A percentile compares a stretch with the other conserved stretches of the same genome.
These are phyloP conservation scores for Linanthus parryae DNA, from an alignment of 148 eudicot genomes.

Conservation along the genomic window DNA sequence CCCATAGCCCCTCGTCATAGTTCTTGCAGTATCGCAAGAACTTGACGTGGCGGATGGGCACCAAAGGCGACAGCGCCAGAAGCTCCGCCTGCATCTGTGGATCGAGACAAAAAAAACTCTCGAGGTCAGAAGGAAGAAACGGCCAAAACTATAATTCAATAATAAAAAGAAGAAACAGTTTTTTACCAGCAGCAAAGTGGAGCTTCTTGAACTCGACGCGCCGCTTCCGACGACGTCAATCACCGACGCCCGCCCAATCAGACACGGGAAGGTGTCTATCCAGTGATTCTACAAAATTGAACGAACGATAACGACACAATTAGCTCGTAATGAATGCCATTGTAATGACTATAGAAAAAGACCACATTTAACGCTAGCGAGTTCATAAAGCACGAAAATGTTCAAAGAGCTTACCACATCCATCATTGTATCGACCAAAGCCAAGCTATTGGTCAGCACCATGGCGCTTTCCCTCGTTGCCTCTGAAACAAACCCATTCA, in stretches of 20 bases:
- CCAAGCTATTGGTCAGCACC: conserved; percentile 35
- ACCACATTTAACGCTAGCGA: no score
- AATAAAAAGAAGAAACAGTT: not conserved
- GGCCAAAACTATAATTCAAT: not conserved
- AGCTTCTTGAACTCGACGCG: conserved; percentile 40
- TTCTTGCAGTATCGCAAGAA: conserved; percentile 70
- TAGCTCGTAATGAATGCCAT: not conserved
- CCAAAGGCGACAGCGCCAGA: conserved; percentile 53
- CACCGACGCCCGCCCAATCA: conserved; percentile 40
- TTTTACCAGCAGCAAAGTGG: conserved; percentile 78
- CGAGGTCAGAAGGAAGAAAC: not conserved
- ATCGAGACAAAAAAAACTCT: not conserved
- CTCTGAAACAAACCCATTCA: conserved; percentile 40
- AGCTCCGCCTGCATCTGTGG: conserved; percentile 42
- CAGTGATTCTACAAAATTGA: conserved; percentile 41
- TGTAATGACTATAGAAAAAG: not conserved
- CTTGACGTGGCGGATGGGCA: conserved; percentile 61
- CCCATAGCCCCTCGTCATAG: conserved; percentile 64
- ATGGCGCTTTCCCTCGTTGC: conserved; percentile 60
- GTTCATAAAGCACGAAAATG: no score
- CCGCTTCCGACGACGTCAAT: conserved; percentile 46
- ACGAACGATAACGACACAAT: not conserved
- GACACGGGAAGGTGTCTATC: conserved; percentile 59
- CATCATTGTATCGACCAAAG: conserved; percentile 60
- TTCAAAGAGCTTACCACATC: conserved; percentile 43